Percentiles rank a stretch among this genome's conserved stretches.
Evolutionary conservation across 2,329 filamentous ascomycete genomes (phyloP).

Genomic region (Penicillium nordicum): DNA sequence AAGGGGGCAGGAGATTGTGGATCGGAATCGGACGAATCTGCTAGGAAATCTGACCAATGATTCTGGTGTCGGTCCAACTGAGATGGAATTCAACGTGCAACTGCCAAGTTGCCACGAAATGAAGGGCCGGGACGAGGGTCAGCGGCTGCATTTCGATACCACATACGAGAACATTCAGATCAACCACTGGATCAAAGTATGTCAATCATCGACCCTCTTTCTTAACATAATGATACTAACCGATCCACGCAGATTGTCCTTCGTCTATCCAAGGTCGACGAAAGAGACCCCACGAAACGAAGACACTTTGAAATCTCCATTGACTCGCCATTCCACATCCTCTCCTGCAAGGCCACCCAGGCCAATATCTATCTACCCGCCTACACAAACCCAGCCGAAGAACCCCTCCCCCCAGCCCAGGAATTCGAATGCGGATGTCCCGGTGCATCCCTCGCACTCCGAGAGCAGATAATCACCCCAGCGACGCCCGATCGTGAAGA

Average conservation of each 20-base stretch:
- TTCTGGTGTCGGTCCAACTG: conserved; percentile 76
- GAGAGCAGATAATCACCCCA: conserved; percentile 22
- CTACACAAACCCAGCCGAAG: conserved; percentile 61
- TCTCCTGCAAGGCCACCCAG: conserved; percentile 89
- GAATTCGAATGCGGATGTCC: conserved; percentile 65
- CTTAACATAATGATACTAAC: conserved; percentile 11
- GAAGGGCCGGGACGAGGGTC: conserved; percentile 63
- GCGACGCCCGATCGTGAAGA: conserved; percentile 30
- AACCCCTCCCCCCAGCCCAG: conserved; percentile 51
- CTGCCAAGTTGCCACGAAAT: conserved; percentile 84
- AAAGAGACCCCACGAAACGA: conserved; percentile 71
- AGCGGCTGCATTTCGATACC: conserved; percentile 79
- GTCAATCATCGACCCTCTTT: conserved; percentile 18
- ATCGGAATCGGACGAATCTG: conserved; percentile 62
- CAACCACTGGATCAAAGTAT: conserved; percentile 92
- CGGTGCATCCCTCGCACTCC: conserved; percentile 52
- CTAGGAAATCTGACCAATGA: conserved; percentile 77
- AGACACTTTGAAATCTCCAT: conserved; percentile 95
- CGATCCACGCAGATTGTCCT: conserved; percentile 68
- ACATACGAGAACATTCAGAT: conserved; percentile 93
- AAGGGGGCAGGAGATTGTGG: conserved; percentile 53
- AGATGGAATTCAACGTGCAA: conserved; percentile 92
- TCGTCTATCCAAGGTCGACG: conserved; percentile 80
- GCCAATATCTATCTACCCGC: conserved; percentile 82
- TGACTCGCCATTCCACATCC: conserved; percentile 88